Evolutionary conservation across 2,329 filamentous ascomycete genomes (phyloP), one percentile per base, ranked within the genome.

Genomic region (Byssoonygena ceratinophila): DNA sequence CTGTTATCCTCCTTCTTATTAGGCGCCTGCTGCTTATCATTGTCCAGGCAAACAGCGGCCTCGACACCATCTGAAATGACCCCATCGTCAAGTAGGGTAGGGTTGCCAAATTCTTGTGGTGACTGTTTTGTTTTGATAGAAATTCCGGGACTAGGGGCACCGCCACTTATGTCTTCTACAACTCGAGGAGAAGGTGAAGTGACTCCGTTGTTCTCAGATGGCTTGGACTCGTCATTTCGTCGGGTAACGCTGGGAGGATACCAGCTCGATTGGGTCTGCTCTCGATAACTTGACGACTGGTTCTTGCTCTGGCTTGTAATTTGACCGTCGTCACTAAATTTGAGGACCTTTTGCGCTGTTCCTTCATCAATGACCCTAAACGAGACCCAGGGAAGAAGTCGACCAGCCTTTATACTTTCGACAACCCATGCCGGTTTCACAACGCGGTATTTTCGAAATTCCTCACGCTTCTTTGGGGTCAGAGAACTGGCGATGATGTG

Each of bases 341-440:
- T 76, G 14, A 98, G 72, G 1, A 90, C 77, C 60, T 86, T 88
- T 68, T 98, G 92, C 8, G 82, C 80, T 0, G 83, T 80, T 0
- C 88, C 89, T 66, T 95, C 87, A 58, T 92, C 86, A 3, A 96
- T 73, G 0, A 96, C 82, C 27, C 87, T 81, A 64, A 92, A 98
- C 11, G 82, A 75, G 55, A 85, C 77, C 92, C 94, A 98, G 0
- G 91, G 84, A 25, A 97, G 73, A 41, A 96, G 70, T 61, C 80
- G 85, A 4, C 88, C 88, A 5, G 87, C 86, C 53, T 80, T 76
- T 43, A 97, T 80, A 56, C 90, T 96, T 60, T 98, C 91, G 12
- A 88, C 83, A 2, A 98, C 80, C 92, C 92, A 98, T 18, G 87
- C 83, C 0, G 92, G 92, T 67, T 92, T 95, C 47, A 96, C 92